These are phyloP conservation scores for Mycena haematopus DNA, from an alignment of 768 basidiomycete species.

Conservation along the genomic window DNA sequence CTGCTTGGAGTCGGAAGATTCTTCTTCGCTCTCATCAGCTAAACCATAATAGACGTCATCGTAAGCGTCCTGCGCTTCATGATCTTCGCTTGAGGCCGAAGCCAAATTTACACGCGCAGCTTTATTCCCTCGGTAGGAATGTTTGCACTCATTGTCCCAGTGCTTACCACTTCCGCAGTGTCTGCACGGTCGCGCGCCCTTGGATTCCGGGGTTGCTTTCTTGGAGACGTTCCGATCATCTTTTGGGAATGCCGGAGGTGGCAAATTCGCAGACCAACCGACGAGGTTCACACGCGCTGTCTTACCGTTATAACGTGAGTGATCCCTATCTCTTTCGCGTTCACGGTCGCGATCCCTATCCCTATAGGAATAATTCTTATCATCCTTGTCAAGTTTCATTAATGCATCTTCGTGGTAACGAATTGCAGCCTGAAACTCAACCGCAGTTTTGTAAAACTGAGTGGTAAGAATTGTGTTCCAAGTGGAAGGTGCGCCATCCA, in stretches of 20 bases:
- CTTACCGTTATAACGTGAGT: background rate
- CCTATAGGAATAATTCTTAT: too few relatives aligned
- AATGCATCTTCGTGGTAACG: slow-evolving; percentile 34
- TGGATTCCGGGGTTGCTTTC: too few relatives aligned
- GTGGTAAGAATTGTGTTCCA: slow-evolving; percentile 37
- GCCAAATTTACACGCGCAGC: slow-evolving; percentile 33
- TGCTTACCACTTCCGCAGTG: too few relatives aligned
- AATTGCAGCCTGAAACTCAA: slow-evolving; percentile 34
- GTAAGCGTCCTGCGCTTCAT: too few relatives aligned
- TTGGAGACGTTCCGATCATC: too few relatives aligned
- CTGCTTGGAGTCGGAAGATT: too few relatives aligned
- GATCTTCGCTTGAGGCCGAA: slow-evolving; percentile 27
- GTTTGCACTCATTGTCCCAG: background rate
- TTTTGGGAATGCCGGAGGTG: too few relatives aligned
- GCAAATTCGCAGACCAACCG: slow-evolving; percentile 4
- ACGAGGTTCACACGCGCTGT: slow-evolving; percentile 11
- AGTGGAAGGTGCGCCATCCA: slow-evolving; percentile 38
- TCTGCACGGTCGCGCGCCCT: background rate
- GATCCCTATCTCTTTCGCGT: too few relatives aligned
- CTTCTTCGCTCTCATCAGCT: too few relatives aligned
- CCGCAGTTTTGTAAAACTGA: slow-evolving; percentile 27
- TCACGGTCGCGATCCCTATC: too few relatives aligned
- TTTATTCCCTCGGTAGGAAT: background rate
- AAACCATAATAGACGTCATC: too few relatives aligned
- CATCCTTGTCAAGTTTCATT: slow-evolving; percentile 14